Evolutionary conservation across 768 basidiomycete species (phyloP), one percentile per base, ranked within the genome.

Genomic region (Boletus sp.): DNA sequence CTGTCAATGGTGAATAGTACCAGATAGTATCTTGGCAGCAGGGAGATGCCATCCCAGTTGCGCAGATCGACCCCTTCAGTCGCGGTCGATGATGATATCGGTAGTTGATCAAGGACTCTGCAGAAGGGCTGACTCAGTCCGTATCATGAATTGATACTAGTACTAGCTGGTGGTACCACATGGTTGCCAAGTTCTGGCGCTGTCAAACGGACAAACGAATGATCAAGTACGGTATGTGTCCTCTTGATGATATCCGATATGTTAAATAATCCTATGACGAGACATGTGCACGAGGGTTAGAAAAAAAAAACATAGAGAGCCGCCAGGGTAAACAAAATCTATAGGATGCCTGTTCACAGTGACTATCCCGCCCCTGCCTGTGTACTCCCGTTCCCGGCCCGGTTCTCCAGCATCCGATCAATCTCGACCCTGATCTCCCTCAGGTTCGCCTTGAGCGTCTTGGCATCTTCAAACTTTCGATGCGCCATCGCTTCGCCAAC

Each of bases 391-490:
- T 55, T 57, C 29, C 55, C 58, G 7, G 64, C 59, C 33, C 68
- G 70, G 52, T 71, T 70, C 38, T 65, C 72, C 40, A 87, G 44
- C 56, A 94, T 77, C 64, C 79, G 83, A 58, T 85, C 84, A 47
- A 98, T 94, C 75, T 96, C 95, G 13, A 66, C 76, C 59, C 87
- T 78, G 52, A 99, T 91, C 74, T 98, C 96, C 43, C 74, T 77
- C 47, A 98, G 70, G 68, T 88, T 95, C 32, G 73, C 68, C 66
- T 90, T 86, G 57, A 99, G 74, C 4, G 88, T 88, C 70, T 88
- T 88, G 14, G 88, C 89, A 65, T 99, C 97, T 70, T 98, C 96
- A 59, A 98, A 98, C 72, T 98, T 98, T 40, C 96, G 79, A 61
- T 88, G 87, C 2, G 84, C 80, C 70, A 86, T 88, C 7, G 96